Evolutionary conservation across 2,329 filamentous ascomycete genomes (phyloP).

Genomic region (Penicillium sumatraense): DNA sequence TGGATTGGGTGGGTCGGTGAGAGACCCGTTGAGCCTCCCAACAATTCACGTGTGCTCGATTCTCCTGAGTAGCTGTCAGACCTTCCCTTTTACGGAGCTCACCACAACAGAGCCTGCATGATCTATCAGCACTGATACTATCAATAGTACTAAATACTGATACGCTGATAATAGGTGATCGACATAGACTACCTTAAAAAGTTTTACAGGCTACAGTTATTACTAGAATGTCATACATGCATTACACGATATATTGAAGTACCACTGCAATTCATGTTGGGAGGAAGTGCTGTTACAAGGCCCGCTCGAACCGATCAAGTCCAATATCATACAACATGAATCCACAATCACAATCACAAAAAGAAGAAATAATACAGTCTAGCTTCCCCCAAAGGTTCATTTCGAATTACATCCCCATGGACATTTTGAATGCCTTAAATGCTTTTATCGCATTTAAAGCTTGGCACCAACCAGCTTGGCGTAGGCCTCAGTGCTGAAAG

Average conservation of each 20-base stretch:
- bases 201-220: too few species aligned
- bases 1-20: slow-evolving; percentile 21
- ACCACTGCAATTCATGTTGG: slow-evolving; percentile 26
- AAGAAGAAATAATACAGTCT: slow-evolving; percentile 34
- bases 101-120: background rate
- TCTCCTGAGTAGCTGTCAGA: slow-evolving; percentile 29
- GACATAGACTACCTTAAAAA: too few species aligned
- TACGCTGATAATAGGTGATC: too few species aligned
- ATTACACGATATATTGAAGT: too few species aligned
- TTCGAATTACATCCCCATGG: slow-evolving; percentile 24
- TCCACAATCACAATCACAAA: slow-evolving; percentile 29
- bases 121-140: too few species aligned
- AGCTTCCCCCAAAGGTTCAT: slow-evolving; percentile 14
- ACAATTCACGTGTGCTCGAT: slow-evolving; percentile 31
- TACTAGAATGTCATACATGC: too few species aligned
- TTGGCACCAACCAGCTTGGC: slow-evolving; percentile 89
- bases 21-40: slow-evolving; percentile 29
- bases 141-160: too few species aligned
- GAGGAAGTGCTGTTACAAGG: slow-evolving; percentile 43
- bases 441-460: slow-evolving; percentile 65
- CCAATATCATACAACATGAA: slow-evolving; percentile 45
- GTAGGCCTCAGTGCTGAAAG: slow-evolving; percentile 96
- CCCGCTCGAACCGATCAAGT: slow-evolving; percentile 42
- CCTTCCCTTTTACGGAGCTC: slow-evolving; percentile 14
- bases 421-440: too few species aligned